Base-by-base conservation (phyloP, 225 moss, liverwort and hornwort genomes). In the Antitrichia curtipendula region DNA sequence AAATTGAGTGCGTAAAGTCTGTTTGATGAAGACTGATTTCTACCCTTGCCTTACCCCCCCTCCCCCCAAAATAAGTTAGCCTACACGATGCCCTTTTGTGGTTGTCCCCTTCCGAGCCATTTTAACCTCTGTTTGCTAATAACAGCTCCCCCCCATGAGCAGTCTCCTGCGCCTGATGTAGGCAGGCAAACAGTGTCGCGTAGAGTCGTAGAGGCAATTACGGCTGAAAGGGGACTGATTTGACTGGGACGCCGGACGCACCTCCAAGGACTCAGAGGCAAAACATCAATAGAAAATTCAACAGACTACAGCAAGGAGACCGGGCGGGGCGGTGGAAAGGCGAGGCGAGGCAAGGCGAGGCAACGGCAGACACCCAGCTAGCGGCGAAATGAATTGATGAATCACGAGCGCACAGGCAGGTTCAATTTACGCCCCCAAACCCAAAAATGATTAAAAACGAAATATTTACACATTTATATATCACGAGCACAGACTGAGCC, bases 211-310 rank as follows among this genome's bases (percentile, higher is more conserved):
- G 81, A 82, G 65, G 41, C 84, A 25, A 60, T 36, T 74, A 75
- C 75, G 85, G 85, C 54, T 41, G 83, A 2, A 29, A 80, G 43
- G 80, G 36, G 9, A 43, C 27, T 22, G 88, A 90, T 86, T 90
- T 86, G 90, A 90, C 88, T 82, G 86, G 41, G 82, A 76, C 61
- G 81, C 82, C 63, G 82, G 82, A 50, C 82, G 60, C 85, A 82
- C 84, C 47, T 69, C 54, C 83, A 41, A 40, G 70, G 69, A 23
- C 38, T 27, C 74, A 7, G 68, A 81, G 79, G 65, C 34, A 34
- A 53, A 83, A 41, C 58, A 84, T 12, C 32, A 84, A 59, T 49
- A 74, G 74, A 74, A 84, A 84, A 84, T 36, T 47, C 47, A 81
- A 47, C 61, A 80, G 80, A 59, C 80, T 20, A 13, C 59, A 80